Percentiles rank a stretch among this genome's conserved stretches.
Evolutionary conservation across 305 asterid species (phyloP).

Genomic region (Solanum hybrid): DNA sequence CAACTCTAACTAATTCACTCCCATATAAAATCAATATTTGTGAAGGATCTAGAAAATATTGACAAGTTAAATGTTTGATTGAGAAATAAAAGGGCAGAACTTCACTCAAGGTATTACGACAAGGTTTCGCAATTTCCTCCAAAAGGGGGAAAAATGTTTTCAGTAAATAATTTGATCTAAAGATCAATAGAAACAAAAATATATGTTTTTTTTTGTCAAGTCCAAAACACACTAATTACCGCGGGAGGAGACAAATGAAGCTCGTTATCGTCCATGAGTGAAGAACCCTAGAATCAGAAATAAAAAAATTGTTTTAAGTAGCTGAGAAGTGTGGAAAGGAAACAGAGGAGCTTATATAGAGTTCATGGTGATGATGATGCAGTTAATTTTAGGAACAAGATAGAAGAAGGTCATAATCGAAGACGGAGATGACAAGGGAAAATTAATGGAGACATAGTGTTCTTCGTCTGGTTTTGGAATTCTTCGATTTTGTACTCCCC

Average conservation of each 20-base stretch:
- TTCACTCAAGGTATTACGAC: too few species aligned
- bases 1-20: background rate
- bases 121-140: too few species aligned
- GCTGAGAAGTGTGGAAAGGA: background rate
- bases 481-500: background rate
- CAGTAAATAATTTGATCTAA: too few species aligned
- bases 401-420: background rate
- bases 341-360: background rate
- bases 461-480: background rate
- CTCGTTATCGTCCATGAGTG: background rate
- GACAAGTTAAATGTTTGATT: background rate
- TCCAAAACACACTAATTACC: background rate
- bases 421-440: background rate
- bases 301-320: background rate
- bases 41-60: background rate
- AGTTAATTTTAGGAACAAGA: background rate
- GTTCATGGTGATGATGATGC: background rate
- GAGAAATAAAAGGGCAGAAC: too few species aligned
- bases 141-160: too few species aligned
- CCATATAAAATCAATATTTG: background rate
- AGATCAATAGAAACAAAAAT: too few species aligned
- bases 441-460: background rate
- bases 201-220: too few species aligned
- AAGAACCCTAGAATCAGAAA: background rate
- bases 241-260: background rate